Base-by-base conservation (phyloP, 2,329 filamentous ascomycete species). In the Davidsoniella neocaledoniae region DNA sequence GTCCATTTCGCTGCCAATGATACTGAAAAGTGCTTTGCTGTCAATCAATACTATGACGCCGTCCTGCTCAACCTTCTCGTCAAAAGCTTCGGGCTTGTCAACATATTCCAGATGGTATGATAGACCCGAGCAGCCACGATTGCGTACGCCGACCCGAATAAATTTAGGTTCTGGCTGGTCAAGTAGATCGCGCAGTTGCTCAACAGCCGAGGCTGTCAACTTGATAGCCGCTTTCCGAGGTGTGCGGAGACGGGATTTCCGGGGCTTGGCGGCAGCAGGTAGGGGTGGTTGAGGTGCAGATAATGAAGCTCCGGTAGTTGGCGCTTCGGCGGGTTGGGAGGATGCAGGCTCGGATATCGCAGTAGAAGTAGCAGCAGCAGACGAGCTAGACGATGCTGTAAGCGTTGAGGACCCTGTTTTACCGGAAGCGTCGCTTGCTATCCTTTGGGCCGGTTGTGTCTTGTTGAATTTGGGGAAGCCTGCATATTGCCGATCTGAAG, bases 1-100 rank as follows among this genome's bases (percentile, higher is more conserved):
- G 62, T 98, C 91, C 91, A 98, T 98, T 68, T 96, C 90, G 61
- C 84, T 94, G 4, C 91, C 91, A 58, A 98, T 95, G 49, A 98
- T 96, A 65, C 90, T 96, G 63, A 98, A 88, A 46, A 98, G 69
- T 40, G 91, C 91, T 70, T 95, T 96, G 72, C 86, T 94, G 64
- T 98, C 91, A 51, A 98, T 91, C 62, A 96, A 64, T 33, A 98
- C 90, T 66, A 85, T 90, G 51, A 98, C 90, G 0, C 90, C 91
- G 59, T 96, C 91, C 63, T 98, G 91, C 62, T 93, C 88, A 1
- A 98, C 86, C 47, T 81, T 73, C 65, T 98, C 91, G 59, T 98
- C 91, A 59, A 96, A 90, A 37, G 76, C 71, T 3, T 80, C 86
- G 0, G 90, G 76, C 70, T 88, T 88, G 58, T 96, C 88, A 46